phyloP scores from a whole-genome alignment of 2,329 filamentous ascomycete genomes.

The Alternaria novae-zelandiae region DNA sequence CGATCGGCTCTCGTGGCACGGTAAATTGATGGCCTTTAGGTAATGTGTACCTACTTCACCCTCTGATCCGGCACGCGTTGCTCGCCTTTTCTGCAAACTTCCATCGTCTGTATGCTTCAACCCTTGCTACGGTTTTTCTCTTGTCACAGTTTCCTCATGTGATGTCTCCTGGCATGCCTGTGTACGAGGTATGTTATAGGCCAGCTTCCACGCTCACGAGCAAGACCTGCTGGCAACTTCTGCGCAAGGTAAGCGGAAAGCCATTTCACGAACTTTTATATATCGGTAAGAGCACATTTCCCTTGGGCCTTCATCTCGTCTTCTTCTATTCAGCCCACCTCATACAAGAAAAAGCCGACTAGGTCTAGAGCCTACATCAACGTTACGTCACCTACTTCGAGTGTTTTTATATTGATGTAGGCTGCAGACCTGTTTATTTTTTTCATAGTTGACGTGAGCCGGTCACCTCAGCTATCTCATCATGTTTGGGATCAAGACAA shows the following conservation, averaged over 20 bases:
- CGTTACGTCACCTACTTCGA: neutral
- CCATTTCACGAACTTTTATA: neutral
- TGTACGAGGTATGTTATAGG: neutral
- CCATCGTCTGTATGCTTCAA: neutral
- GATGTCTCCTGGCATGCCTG: neutral
- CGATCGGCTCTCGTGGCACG: neutral
- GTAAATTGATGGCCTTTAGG: neutral
- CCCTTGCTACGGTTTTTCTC: no score
- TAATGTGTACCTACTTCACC: neutral
- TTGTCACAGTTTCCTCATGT: no score
- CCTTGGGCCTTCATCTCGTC: neutral
- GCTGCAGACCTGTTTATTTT: neutral
- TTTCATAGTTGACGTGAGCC: neutral
- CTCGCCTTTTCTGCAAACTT: no score
- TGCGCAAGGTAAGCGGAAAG: neutral
- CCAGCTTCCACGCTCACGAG: neutral
- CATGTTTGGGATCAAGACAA: constrained; percentile 10
- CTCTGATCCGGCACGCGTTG: neutral
- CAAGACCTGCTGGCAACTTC: neutral
- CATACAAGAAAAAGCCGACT: neutral
- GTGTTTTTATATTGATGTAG: neutral
- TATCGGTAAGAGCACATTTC: neutral
- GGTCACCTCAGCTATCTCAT: constrained; percentile 18
- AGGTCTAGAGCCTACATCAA: neutral
- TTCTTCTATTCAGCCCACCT: constrained; percentile 5